Conservation (phyloP, 2,329 filamentous ascomycete genomes). For the Dothideomycetidae sp. region DNA sequence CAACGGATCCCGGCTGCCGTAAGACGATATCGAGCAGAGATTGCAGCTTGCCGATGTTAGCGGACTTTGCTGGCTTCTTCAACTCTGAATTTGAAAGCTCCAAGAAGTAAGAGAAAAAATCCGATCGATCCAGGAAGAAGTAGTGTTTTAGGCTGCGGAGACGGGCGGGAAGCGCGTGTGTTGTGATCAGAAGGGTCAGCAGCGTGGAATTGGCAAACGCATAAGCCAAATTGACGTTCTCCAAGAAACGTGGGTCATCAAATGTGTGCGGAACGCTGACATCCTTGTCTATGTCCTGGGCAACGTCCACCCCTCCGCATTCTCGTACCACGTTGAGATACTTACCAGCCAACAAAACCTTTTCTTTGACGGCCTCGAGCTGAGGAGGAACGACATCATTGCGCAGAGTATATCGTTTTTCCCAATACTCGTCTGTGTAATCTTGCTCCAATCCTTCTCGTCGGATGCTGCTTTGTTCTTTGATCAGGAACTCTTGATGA, state of each 20-base stretch:
- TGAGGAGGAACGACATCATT: constrained; percentile 86
- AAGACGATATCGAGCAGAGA: constrained; percentile 90
- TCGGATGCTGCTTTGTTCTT: constrained; percentile 89
- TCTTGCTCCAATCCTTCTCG: constrained; percentile 85
- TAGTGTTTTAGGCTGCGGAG: constrained; percentile 92
- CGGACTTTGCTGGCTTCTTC: constrained; percentile 71
- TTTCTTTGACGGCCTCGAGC: constrained; percentile 78
- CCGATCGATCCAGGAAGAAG: constrained; percentile 94
- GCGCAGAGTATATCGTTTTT: constrained; percentile 88
- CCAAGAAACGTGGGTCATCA: constrained; percentile 78
- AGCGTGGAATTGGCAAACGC: constrained; percentile 90
- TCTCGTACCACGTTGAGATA: constrained; percentile 96
- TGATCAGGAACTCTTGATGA: constrained; percentile 84
- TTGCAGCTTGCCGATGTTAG: constrained; percentile 88
- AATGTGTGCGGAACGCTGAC: constrained; percentile 87
- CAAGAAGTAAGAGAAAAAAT: constrained; percentile 96
- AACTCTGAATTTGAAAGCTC: constrained; percentile 82
- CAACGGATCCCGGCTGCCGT: constrained; percentile 88
- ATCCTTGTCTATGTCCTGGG: constrained; percentile 56
- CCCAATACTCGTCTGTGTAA: constrained; percentile 99
- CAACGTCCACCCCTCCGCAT: constrained; percentile 74
- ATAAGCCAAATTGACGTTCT: constrained; percentile 92
- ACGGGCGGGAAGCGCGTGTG: constrained; percentile 76
- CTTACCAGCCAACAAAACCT: constrained; percentile 87
- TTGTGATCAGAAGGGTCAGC: constrained; percentile 78